Percentiles rank a stretch among this genome's conserved stretches.
Conservation (phyloP, 176 grass and related monocot genomes). For the Rhynchospora pubera region DNA sequence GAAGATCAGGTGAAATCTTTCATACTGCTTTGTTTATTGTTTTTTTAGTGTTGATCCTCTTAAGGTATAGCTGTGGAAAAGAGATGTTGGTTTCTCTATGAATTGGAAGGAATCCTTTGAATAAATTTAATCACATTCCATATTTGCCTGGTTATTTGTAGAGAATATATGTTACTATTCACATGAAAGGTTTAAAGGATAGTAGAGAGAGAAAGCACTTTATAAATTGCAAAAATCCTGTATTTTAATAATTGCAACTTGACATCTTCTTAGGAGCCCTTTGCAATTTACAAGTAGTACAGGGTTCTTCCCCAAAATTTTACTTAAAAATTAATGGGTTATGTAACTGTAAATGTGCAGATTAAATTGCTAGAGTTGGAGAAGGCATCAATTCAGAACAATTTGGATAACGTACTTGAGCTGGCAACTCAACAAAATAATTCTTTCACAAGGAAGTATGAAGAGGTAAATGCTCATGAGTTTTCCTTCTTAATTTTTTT, state of each 20-base stretch:
- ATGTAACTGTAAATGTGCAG: constrained; percentile 34
- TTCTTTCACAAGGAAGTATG: constrained; percentile 62
- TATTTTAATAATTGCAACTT: background rate
- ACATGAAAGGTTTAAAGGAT: background rate
- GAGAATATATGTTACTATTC: background rate
- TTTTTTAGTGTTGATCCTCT: constrained; percentile 12
- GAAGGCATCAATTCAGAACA: constrained; percentile 66
- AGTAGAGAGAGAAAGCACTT: background rate
- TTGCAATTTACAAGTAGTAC: background rate
- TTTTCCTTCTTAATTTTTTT: background rate
- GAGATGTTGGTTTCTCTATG: background rate
- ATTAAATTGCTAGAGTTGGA: constrained; percentile 76
- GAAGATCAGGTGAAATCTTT: constrained; percentile 68
- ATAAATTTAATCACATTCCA: background rate
- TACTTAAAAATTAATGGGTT: background rate
- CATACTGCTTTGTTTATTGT: constrained; percentile 1
- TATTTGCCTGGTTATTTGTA: background rate
- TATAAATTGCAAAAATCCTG: background rate
- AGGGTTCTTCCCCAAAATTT: background rate
- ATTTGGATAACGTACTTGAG: constrained; percentile 69
- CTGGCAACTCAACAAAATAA: constrained; percentile 59
- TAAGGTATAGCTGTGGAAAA: constrained; percentile 6
- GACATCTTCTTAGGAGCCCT: background rate
- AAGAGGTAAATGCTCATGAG: constrained; percentile 41
- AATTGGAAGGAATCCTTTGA: background rate